Percentiles rank a stretch among this genome's conserved stretches.
These are phyloP conservation scores for Cladochytrium replicatum DNA, from an alignment of 192 early-diverging fungal genomes.

Conservation along the genomic window DNA sequence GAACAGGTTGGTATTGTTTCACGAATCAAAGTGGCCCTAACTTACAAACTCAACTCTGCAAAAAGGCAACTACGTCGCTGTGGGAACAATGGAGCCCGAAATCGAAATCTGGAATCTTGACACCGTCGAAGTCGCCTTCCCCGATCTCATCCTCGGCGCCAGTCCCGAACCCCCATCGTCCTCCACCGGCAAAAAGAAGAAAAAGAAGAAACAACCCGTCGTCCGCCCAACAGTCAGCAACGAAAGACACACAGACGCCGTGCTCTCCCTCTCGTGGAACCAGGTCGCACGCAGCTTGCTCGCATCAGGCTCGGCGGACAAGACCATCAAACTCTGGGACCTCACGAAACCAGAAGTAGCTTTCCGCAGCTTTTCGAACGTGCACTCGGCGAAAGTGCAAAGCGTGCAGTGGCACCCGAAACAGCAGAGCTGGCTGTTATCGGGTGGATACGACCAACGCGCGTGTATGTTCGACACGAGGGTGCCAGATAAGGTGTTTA, in stretches of 20 bases:
- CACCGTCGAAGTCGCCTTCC: conserved; percentile 79
- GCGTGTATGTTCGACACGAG: conserved; percentile 86
- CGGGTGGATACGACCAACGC: conserved; percentile 86
- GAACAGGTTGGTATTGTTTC: too few relatives aligned
- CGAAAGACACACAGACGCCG: conserved; percentile 88
- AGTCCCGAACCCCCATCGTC: conserved; percentile 5
- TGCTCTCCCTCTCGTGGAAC: conserved; percentile 96
- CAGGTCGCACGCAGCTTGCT: conserved; percentile 61
- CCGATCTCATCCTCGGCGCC: conserved; percentile 79
- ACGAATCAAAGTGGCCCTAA: not conserved
- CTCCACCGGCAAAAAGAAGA: conserved; percentile 28
- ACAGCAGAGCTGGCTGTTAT: conserved; percentile 76
- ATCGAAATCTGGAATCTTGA: conserved; percentile 99
- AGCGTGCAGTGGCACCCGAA: conserved; percentile 84
- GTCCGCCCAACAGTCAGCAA: conserved; percentile 12
- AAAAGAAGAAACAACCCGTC: conserved; percentile 29
- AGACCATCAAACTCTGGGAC: conserved; percentile 98
- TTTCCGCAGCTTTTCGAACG: conserved; percentile 68
- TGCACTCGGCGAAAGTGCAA: conserved; percentile 88
- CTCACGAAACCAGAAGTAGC: conserved; percentile 52
- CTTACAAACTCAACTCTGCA: not conserved
- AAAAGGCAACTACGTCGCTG: conserved; percentile 81
- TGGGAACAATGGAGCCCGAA: conserved; percentile 94
- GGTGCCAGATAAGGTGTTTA: conserved; percentile 57
- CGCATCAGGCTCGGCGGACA: conserved; percentile 90